phyloP scores from a whole-genome alignment of 257 asterid species.

The Forsythia suspensa region DNA sequence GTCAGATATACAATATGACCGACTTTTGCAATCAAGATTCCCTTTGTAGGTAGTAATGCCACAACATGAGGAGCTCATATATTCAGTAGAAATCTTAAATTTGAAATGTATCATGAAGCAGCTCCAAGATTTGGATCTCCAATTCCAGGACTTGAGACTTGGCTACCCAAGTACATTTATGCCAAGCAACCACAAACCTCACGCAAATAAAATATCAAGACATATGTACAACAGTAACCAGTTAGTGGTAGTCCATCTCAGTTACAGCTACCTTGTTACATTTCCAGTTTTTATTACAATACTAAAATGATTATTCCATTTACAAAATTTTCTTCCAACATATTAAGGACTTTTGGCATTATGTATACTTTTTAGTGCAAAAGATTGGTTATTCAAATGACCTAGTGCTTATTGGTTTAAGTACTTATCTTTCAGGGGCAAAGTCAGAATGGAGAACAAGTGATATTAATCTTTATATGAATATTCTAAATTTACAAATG shows the following conservation, averaged over 20 bases:
- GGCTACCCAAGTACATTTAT: not conserved
- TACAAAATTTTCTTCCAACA: not conserved
- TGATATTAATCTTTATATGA: not conserved
- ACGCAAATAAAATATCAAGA: not conserved
- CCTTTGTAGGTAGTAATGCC: not conserved
- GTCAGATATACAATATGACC: not conserved
- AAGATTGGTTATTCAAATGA: not conserved
- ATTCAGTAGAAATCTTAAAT: not conserved
- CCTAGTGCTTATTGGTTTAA: not conserved
- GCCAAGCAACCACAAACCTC: not conserved
- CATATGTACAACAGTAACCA: not conserved
- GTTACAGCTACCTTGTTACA: not conserved
- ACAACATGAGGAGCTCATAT: not conserved
- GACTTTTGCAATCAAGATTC: conserved; percentile 5
- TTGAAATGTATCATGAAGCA: not conserved
- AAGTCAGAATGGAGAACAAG: not conserved
- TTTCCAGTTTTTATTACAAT: not conserved
- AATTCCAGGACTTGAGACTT: not conserved
- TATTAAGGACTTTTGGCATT: not conserved
- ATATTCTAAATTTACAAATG: not conserved
- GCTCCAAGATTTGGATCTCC: not conserved
- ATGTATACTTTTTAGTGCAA: not conserved
- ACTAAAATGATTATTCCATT: not conserved
- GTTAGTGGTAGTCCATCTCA: not conserved
- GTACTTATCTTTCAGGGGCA: not conserved